Evolutionary conservation across 805 yeast genomes (phyloP).

Genomic region (Wickerhamomyces silvicola): DNA sequence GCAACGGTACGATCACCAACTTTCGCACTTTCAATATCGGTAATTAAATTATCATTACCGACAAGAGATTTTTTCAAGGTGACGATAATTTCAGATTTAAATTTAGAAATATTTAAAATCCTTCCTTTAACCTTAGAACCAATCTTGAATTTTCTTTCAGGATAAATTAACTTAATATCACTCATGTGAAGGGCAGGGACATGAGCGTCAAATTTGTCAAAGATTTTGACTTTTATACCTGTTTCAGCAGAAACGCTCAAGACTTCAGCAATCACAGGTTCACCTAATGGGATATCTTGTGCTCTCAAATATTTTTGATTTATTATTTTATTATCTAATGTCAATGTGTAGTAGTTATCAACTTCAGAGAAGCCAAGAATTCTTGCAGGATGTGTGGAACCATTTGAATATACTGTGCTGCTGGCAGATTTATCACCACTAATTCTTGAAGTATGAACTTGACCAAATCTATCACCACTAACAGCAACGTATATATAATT

Average conservation of each 20-base stretch:
- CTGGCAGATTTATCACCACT: constrained; percentile 38
- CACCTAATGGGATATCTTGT: constrained; percentile 75
- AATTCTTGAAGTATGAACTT: constrained; percentile 71
- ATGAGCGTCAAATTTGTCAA: constrained; percentile 62
- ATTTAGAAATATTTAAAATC: constrained; percentile 44
- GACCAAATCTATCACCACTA: constrained; percentile 55
- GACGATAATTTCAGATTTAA: constrained; percentile 44
- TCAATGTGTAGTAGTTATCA: constrained; percentile 62
- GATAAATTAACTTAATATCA: constrained; percentile 77
- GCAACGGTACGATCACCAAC: constrained; percentile 58
- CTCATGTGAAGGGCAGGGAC: constrained; percentile 76
- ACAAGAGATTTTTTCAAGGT: constrained; percentile 85
- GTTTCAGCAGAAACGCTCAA: constrained; percentile 44
- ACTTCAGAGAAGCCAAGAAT: constrained; percentile 61
- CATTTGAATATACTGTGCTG: constrained; percentile 45
- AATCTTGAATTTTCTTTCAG: constrained; percentile 85
- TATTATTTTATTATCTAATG: constrained; percentile 61
- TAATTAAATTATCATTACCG: constrained; percentile 34
- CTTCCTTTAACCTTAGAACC: constrained; percentile 79
- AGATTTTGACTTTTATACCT: constrained; percentile 64
- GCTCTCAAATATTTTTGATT: constrained; percentile 59
- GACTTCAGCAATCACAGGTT: constrained; percentile 48
- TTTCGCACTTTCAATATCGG: constrained; percentile 45
- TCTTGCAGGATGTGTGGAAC: constrained; percentile 70
- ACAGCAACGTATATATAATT: constrained; percentile 51